Evolutionary conservation across 2,329 filamentous ascomycete species (phyloP).

Genomic region (Thelonectria blattea): DNA sequence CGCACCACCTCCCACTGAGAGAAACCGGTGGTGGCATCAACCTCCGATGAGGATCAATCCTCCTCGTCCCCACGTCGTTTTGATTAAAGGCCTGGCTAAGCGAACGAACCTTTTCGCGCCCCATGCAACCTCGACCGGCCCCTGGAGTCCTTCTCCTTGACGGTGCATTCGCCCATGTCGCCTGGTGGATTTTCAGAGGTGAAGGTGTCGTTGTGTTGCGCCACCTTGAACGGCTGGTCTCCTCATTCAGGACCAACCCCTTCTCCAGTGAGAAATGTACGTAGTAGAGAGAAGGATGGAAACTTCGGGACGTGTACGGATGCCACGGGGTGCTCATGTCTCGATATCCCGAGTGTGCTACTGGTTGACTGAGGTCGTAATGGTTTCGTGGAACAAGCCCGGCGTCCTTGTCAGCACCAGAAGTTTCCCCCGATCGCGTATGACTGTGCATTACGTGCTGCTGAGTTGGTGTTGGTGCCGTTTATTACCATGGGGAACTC

Average conservation of each 20-base stretch:
- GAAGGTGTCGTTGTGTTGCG: conserved; percentile 16
- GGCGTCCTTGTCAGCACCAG: neutral
- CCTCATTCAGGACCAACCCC: neutral
- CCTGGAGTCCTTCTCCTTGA: conserved; percentile 9
- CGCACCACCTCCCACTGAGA: neutral
- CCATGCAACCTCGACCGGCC: conserved; percentile 1
- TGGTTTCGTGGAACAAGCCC: neutral
- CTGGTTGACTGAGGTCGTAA: neutral
- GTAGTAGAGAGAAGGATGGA: conserved; percentile 2
- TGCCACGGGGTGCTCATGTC: no score
- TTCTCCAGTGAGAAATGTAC: conserved; percentile 6
- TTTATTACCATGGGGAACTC: neutral
- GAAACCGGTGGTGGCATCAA: neutral
- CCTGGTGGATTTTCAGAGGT: conserved; percentile 4
- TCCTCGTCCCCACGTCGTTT: conserved; percentile 10
- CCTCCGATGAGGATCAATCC: neutral
- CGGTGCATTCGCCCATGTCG: conserved; percentile 14
- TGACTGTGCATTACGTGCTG: neutral
- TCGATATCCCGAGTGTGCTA: no score
- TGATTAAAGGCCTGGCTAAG: conserved; percentile 21
- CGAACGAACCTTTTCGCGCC: conserved; percentile 17
- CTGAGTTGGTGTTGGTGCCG: neutral
- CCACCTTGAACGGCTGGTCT: conserved; percentile 16
- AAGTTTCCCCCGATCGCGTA: neutral
- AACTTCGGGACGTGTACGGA: neutral